Percentiles rank a stretch among this genome's conserved stretches.
Evolutionary conservation across 177 flowering plant genomes (phyloP).

Genomic region (Tripterygium wilfordii): DNA sequence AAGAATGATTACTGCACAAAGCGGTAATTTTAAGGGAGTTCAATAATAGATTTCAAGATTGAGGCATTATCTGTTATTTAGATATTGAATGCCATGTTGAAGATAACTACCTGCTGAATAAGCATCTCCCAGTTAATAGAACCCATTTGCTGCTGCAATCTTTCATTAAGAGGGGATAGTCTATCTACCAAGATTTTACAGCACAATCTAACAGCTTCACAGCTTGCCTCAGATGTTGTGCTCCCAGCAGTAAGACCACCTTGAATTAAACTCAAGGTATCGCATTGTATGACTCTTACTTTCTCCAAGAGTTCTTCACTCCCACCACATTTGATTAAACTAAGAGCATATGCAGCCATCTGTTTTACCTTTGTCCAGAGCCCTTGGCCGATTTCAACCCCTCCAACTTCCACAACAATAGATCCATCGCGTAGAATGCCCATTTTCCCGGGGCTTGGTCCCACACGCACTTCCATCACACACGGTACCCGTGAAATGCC

Average conservation of each 20-base stretch:
- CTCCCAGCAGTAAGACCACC: constrained; percentile 89
- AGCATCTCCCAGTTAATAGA: constrained; percentile 54
- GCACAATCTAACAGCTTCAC: constrained; percentile 78
- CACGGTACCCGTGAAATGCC: constrained; percentile 76
- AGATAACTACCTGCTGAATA: constrained; percentile 41
- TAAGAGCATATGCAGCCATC: constrained; percentile 74
- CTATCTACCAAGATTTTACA: constrained; percentile 72
- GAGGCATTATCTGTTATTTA: too few relatives aligned
- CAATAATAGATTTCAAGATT: too few relatives aligned
- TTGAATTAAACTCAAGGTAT: constrained; percentile 78
- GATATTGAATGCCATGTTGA: not conserved
- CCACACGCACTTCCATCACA: constrained; percentile 37
- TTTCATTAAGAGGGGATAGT: constrained; percentile 46
- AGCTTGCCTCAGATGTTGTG: constrained; percentile 86
- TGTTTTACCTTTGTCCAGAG: constrained; percentile 94
- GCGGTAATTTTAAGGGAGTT: too few relatives aligned
- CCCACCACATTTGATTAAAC: constrained; percentile 47
- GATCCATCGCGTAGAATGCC: constrained; percentile 82
- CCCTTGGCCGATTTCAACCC: constrained; percentile 88
- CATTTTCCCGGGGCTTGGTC: constrained; percentile 79
- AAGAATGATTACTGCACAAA: too few relatives aligned
- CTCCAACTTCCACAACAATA: constrained; percentile 86
- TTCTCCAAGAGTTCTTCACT: constrained; percentile 44
- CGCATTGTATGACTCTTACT: constrained; percentile 71
- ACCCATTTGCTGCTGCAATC: constrained; percentile 36